These are phyloP conservation scores for Funneliformis caledonium DNA, from an alignment of 371 early-diverging fungal species.

Conservation along the genomic window DNA sequence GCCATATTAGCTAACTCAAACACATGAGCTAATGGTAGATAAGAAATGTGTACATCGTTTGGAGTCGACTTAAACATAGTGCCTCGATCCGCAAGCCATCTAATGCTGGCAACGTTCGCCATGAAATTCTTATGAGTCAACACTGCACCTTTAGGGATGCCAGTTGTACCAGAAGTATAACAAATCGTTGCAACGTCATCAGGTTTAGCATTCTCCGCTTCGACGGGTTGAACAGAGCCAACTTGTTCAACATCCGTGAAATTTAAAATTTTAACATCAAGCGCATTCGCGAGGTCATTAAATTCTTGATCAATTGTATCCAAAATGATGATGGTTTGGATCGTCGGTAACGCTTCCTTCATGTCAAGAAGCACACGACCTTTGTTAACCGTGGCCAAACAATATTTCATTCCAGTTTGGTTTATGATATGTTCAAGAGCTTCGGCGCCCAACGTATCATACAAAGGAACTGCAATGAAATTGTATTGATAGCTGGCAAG, in stretches of 20 bases:
- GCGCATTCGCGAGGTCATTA: slow-evolving; percentile 47
- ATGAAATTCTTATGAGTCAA: slow-evolving; percentile 76
- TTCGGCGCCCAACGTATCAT: slow-evolving; percentile 91
- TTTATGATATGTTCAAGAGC: slow-evolving; percentile 78
- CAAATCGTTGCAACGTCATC: slow-evolving; percentile 92
- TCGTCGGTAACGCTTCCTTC: slow-evolving; percentile 54
- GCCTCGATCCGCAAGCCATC: slow-evolving; percentile 77
- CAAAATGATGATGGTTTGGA: slow-evolving; percentile 80
- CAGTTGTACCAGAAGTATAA: slow-evolving; percentile 92
- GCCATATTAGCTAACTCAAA: slow-evolving; percentile 70
- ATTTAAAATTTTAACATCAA: slow-evolving; percentile 52
- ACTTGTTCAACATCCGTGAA: slow-evolving; percentile 69
- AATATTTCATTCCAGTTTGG: slow-evolving; percentile 63
- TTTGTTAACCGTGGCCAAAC: slow-evolving; percentile 50
- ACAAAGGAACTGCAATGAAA: slow-evolving; percentile 85
- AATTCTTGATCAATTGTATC: slow-evolving; percentile 50
- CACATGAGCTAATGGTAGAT: slow-evolving; percentile 96
- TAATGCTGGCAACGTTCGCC: slow-evolving; percentile 61
- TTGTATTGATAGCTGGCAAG: slow-evolving; percentile 51
- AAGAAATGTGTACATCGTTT: slow-evolving; percentile 89
- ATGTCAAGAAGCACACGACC: slow-evolving; percentile 67
- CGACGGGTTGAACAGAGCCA: slow-evolving; percentile 50
- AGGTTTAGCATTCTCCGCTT: slow-evolving; percentile 58
- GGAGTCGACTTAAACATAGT: slow-evolving; percentile 62
- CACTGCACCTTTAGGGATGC: slow-evolving; percentile 77